These are phyloP conservation scores for Dichotomopilus funicola DNA, from an alignment of 2,329 filamentous ascomycete species.

Conservation along the genomic window DNA sequence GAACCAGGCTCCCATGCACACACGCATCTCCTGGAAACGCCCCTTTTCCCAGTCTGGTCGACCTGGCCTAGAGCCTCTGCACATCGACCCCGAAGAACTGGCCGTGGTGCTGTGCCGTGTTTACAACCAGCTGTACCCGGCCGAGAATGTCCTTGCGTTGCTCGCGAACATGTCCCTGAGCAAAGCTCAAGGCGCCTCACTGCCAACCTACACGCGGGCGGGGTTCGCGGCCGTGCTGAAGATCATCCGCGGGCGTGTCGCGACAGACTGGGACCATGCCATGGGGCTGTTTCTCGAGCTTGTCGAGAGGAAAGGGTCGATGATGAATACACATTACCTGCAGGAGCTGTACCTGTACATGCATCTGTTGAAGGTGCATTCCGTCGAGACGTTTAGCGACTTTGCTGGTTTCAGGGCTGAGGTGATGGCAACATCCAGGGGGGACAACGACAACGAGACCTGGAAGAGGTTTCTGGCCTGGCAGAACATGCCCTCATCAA, in stretches of 20 bases:
- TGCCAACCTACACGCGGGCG: neutral
- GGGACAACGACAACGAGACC: neutral
- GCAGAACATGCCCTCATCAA: slow-evolving; percentile 4
- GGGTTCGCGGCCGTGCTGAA: neutral
- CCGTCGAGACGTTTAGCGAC: neutral
- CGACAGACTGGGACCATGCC: neutral
- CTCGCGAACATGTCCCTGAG: neutral
- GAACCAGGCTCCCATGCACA: neutral
- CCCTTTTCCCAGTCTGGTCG: neutral
- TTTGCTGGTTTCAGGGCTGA: neutral
- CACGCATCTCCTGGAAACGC: neutral
- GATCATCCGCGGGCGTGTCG: slow-evolving; percentile 2
- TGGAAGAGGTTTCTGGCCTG: neutral
- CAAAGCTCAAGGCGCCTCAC: neutral
- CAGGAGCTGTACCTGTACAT: slow-evolving; percentile 7
- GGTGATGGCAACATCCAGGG: neutral
- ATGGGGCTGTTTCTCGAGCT: neutral
- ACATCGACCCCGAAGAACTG: neutral
- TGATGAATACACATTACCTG: neutral
- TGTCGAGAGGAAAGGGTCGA: neutral
- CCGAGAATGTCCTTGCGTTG: neutral
- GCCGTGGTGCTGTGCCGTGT: neutral
- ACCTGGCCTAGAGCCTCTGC: neutral
- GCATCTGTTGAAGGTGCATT: slow-evolving; percentile 3
- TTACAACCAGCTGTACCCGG: neutral